Percentiles rank a stretch among this genome's conserved stretches.
These are phyloP conservation scores for Chlamydomonas eustigma DNA, from an alignment of 139 green algal species.

Conservation along the genomic window DNA sequence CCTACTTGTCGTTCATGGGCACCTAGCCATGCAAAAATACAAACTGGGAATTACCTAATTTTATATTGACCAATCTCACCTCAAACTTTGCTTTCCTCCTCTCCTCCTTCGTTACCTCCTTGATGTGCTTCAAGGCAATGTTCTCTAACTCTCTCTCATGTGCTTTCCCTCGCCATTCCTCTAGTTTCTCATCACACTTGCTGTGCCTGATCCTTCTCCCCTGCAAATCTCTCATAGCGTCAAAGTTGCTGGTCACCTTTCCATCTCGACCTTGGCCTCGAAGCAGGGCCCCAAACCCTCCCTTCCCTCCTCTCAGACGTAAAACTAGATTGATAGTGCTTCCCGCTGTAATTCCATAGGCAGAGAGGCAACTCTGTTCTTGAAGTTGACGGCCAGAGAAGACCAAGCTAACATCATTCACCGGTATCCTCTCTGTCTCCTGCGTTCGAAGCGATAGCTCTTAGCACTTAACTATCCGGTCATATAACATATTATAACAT, in stretches of 20 bases:
- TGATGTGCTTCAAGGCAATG: constrained; percentile 69
- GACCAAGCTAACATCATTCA: no score
- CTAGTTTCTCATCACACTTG: constrained; percentile 75
- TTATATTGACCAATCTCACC: constrained; percentile 5
- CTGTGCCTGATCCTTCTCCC: constrained; percentile 71
- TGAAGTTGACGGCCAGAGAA: constrained; percentile 16
- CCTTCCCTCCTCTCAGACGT: constrained; percentile 73
- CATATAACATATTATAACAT: background rate
- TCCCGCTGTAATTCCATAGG: constrained; percentile 14
- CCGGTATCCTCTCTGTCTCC: background rate
- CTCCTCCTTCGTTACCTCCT: constrained; percentile 51
- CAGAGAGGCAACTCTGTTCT: constrained; percentile 21
- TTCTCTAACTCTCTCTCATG: constrained; percentile 81
- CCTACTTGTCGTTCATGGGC: no score
- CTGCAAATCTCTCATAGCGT: constrained; percentile 88
- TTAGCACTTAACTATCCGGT: background rate
- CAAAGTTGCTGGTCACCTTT: constrained; percentile 85
- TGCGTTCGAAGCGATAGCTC: background rate
- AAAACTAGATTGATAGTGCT: constrained; percentile 51
- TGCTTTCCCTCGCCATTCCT: constrained; percentile 69
- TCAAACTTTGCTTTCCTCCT: background rate
- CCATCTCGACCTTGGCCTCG: constrained; percentile 77
- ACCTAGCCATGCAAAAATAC: no score
- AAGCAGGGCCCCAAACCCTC: constrained; percentile 91
- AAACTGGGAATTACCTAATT: no score